Evolutionary conservation across 805 yeast species (phyloP).

Genomic region (Wickerhamomyces kurtzmanii): DNA sequence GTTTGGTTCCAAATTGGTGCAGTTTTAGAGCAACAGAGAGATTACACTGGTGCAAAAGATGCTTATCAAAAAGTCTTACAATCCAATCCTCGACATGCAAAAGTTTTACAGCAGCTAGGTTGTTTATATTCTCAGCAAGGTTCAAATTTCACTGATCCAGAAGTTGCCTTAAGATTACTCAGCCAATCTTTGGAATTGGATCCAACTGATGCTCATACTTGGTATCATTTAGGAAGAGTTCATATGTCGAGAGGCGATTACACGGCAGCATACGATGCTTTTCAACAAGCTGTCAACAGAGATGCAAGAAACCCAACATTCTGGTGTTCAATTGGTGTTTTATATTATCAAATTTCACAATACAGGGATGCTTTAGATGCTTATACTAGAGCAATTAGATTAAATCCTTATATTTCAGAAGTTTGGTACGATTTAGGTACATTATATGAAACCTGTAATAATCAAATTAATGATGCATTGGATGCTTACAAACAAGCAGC

Average conservation of each 20-base stretch:
- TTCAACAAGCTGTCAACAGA: constrained; percentile 96
- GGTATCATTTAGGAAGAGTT: constrained; percentile 95
- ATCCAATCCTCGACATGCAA: constrained; percentile 90
- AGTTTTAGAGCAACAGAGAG: constrained; percentile 88
- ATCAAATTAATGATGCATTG: constrained; percentile 88
- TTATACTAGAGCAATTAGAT: constrained; percentile 89
- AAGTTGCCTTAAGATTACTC: constrained; percentile 70
- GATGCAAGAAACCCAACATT: constrained; percentile 96
- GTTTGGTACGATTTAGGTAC: constrained; percentile 99
- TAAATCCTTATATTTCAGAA: constrained; percentile 92
- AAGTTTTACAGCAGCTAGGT: constrained; percentile 92
- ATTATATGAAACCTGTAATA: constrained; percentile 92
- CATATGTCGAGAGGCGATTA: constrained; percentile 95
- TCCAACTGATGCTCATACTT: constrained; percentile 85
- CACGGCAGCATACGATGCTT: constrained; percentile 94
- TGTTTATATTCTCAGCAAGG: constrained; percentile 80
- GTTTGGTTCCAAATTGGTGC: constrained; percentile 98
- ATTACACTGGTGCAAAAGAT: constrained; percentile 84
- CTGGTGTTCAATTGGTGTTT: constrained; percentile 95
- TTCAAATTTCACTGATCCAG: constrained; percentile 67
- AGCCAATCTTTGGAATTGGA: constrained; percentile 87
- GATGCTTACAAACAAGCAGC: constrained; percentile 98
- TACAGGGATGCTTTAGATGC: constrained; percentile 97
- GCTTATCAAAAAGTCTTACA: constrained; percentile 90
- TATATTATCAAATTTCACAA: constrained; percentile 93